phyloP scores from a whole-genome alignment of 345 rosid species.

The Brassica rapa region DNA sequence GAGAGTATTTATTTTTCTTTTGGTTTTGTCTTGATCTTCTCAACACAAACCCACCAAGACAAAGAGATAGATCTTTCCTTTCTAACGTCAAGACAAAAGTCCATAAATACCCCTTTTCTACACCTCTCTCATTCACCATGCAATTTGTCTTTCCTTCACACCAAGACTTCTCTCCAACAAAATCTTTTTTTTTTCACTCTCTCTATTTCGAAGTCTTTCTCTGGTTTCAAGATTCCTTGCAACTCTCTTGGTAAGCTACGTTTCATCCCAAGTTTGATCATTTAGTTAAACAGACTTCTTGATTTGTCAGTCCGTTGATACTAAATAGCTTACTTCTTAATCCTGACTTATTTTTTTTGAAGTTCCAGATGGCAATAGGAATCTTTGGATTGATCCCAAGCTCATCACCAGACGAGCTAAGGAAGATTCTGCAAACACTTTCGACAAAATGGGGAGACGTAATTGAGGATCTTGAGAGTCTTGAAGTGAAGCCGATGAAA shows the following conservation, averaged over 20 bases:
- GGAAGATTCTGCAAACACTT: slow-evolving; percentile 47
- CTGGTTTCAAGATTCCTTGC: background rate
- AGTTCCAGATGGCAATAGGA: slow-evolving; percentile 52
- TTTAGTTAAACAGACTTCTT: slow-evolving; percentile 10
- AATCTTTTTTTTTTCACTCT: background rate
- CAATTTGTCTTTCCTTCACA: slow-evolving; percentile 30
- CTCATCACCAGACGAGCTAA: slow-evolving; percentile 62
- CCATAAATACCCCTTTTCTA: slow-evolving; percentile 30
- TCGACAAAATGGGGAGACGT: slow-evolving; percentile 66
- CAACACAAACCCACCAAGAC: slow-evolving; percentile 25
- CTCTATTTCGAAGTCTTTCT: background rate
- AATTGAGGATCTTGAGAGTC: slow-evolving; percentile 51
- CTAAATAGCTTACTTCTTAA: background rate
- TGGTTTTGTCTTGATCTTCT: slow-evolving; percentile 11
- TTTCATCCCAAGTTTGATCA: slow-evolving; percentile 21
- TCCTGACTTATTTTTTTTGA: background rate
- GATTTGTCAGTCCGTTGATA: background rate
- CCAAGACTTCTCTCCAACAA: slow-evolving; percentile 33
- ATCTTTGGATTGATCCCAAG: slow-evolving; percentile 49
- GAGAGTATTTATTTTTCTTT: background rate
- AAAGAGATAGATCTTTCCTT: slow-evolving; percentile 13
- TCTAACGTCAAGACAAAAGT: slow-evolving; percentile 25
- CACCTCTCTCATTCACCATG: slow-evolving; percentile 39
- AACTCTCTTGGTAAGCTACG: slow-evolving; percentile 26
- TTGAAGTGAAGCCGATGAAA: slow-evolving; percentile 61